Evolutionary conservation across 2,329 filamentous ascomycete genomes (phyloP).

Genomic region (Dothideomycetidae sp.): DNA sequence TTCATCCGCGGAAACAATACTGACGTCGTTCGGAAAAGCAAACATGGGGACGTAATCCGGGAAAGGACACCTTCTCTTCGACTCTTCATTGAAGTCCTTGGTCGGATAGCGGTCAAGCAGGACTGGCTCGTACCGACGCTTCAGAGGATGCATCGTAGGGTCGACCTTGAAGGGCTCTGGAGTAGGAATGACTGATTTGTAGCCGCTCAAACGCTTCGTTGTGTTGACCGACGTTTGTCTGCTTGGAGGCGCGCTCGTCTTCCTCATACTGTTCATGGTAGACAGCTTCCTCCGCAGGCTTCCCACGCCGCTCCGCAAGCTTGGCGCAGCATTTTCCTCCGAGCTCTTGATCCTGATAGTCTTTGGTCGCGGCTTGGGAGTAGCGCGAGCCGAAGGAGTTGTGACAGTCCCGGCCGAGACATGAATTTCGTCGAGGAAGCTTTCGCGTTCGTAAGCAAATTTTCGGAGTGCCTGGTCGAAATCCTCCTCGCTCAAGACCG

Average conservation of each 20-base stretch:
- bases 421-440: conserved; percentile 81
- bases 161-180: conserved; percentile 82
- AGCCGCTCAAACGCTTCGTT: conserved; percentile 81
- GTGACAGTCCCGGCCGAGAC: conserved; percentile 74
- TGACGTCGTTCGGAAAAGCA: conserved; percentile 94
- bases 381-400: conserved; percentile 30
- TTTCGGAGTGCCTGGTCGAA: conserved; percentile 89
- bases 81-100: conserved; percentile 65
- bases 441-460: conserved; percentile 89
- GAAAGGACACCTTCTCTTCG: conserved; percentile 67
- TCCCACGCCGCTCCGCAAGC: conserved; percentile 51
- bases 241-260: conserved; percentile 25
- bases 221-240: conserved; percentile 66
- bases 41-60: conserved; percentile 99
- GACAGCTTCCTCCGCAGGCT: conserved; percentile 88
- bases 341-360: conserved; percentile 72
- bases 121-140: conserved; percentile 90
- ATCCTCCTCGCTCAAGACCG: conserved; percentile 56
- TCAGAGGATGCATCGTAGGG: conserved; percentile 88
- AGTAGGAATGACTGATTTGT: conserved; percentile 92
- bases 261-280: conserved; percentile 90
- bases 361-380: conserved; percentile 55
- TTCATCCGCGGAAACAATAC: conserved; percentile 89
- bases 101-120: conserved; percentile 86
- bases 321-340: conserved; percentile 23